Percentiles rank a stretch among this genome's conserved stretches.
Conservation (phyloP, 352 stramenopile genomes). For the Globisporangium nodosum region DNA sequence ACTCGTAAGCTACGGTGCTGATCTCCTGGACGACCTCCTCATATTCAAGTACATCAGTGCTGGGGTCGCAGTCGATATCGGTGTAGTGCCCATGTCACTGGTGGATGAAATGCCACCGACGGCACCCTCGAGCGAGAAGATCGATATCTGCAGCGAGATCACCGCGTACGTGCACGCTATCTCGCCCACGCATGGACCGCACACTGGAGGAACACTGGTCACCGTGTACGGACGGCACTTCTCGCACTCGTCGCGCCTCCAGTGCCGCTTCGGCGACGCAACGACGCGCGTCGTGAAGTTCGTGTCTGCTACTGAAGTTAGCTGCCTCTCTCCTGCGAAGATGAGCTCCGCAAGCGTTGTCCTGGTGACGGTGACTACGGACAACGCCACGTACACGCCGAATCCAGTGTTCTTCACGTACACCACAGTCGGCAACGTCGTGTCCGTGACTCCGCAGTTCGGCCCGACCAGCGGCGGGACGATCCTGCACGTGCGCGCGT, state of each 20-base stretch:
- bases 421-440: constrained; percentile 36
- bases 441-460: constrained; percentile 46
- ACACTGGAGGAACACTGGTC: constrained; percentile 73
- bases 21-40: constrained; percentile 30
- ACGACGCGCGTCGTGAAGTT: constrained; percentile 47
- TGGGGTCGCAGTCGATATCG: background rate
- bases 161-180: constrained; percentile 69
- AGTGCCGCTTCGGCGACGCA: constrained; percentile 78
- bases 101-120: background rate
- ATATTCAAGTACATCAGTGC: constrained; percentile 36
- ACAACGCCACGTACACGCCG: constrained; percentile 52
- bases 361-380: constrained; percentile 51
- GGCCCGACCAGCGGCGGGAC: constrained; percentile 53
- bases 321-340: constrained; percentile 59
- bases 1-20: constrained; percentile 30
- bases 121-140: constrained; percentile 49
- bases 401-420: constrained; percentile 84
- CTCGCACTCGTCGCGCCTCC: constrained; percentile 30
- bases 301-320: constrained; percentile 61
- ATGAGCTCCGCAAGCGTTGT: constrained; percentile 32
- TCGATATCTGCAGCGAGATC: constrained; percentile 65
- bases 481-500: constrained; percentile 43
- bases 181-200: constrained; percentile 59
- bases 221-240: constrained; percentile 87
- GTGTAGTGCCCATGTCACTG: background rate